phyloP scores from a whole-genome alignment of 2,329 filamentous ascomycete genomes.

The Diaporthe batatas region DNA sequence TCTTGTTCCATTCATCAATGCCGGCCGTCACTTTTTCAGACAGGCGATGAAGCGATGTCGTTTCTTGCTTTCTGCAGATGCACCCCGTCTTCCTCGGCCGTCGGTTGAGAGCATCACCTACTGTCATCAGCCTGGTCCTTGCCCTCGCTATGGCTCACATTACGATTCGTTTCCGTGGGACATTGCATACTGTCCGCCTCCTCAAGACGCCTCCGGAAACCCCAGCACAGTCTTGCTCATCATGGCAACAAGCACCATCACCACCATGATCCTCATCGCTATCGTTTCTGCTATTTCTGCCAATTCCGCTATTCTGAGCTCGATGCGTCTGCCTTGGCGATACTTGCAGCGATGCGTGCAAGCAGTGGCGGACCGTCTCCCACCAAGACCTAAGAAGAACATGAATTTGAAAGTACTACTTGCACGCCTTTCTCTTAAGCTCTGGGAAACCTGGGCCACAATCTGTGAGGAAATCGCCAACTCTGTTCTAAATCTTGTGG shows the following conservation, averaged over 20 bases:
- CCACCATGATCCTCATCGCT: background rate
- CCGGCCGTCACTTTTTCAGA: background rate
- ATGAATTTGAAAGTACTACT: background rate
- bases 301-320: background rate
- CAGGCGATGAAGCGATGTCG: background rate
- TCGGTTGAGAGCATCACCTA: slow-evolving; percentile 4
- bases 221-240: background rate
- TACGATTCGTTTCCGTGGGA: background rate
- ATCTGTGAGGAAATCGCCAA: background rate
- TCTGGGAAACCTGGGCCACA: background rate
- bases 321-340: background rate
- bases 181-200: background rate
- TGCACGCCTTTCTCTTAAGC: background rate
- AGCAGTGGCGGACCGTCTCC: background rate
- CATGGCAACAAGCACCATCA: background rate
- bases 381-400: too few relatives aligned
- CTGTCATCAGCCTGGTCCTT: background rate
- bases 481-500: background rate
- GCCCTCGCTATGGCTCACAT: background rate
- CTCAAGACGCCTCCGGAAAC: background rate
- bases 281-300: background rate
- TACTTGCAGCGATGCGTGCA: background rate
- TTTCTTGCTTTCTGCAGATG: background rate
- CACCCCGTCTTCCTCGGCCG: background rate
- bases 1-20: background rate